Conservation (phyloP, 2,329 filamentous ascomycete genomes). For the Epicoccum sorghinum region DNA sequence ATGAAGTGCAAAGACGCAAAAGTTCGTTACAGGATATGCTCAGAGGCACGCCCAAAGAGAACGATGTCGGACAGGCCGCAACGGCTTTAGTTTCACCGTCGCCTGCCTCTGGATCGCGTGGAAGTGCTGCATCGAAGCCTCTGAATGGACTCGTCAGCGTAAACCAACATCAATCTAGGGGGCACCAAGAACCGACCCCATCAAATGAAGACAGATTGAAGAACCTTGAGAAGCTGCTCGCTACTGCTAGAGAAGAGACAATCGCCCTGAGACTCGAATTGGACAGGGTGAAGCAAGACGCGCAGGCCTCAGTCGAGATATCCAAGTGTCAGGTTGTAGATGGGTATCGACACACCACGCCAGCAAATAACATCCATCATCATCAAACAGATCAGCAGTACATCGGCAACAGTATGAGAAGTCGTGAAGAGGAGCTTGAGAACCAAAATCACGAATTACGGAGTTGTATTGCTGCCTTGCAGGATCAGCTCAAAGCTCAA, state of each 20-base stretch:
- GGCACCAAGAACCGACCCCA: background rate
- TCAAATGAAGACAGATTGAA: slow-evolving; percentile 20
- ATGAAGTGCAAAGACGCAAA: slow-evolving; percentile 38
- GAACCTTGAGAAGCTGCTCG: slow-evolving; percentile 39
- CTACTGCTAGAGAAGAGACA: slow-evolving; percentile 30
- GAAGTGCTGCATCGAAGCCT: background rate
- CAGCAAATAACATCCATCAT: background rate
- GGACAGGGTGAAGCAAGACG: slow-evolving; percentile 27
- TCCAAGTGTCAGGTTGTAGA: slow-evolving; percentile 24
- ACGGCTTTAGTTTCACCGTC: background rate
- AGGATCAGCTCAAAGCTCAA: slow-evolving; percentile 32
- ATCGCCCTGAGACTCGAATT: slow-evolving; percentile 33
- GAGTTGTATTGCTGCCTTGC: slow-evolving; percentile 29
- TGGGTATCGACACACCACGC: slow-evolving; percentile 4
- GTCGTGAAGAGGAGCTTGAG: slow-evolving; percentile 20
- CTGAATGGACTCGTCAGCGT: background rate
- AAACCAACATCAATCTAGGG: background rate
- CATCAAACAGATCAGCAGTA: background rate
- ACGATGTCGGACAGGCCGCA: background rate
- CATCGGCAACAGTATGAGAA: background rate
- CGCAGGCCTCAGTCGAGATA: slow-evolving; percentile 28
- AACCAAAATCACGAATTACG: slow-evolving; percentile 35
- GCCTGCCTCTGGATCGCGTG: background rate
- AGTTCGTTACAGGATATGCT: slow-evolving; percentile 44
- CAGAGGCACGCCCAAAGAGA: slow-evolving; percentile 9